Evolutionary conservation across 768 basidiomycete species (phyloP).

Genomic region (Lactarius quietus): DNA sequence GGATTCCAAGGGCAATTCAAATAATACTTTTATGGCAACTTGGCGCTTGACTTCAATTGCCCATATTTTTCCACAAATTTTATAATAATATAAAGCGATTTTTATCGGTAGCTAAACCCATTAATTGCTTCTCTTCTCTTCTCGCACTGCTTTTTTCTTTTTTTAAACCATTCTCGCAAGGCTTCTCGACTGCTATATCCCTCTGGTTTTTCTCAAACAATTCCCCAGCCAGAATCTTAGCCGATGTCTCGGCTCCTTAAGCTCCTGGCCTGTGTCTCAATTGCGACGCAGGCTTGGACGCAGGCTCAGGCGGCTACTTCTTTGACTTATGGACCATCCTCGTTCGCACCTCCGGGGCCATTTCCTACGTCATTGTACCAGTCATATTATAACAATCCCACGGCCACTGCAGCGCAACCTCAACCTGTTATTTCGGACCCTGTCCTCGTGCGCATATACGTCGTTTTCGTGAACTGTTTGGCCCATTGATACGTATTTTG

Average conservation of each 20-base stretch:
- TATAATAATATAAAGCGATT: too few relatives aligned
- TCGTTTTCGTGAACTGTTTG: not conserved
- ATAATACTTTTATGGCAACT: too few relatives aligned
- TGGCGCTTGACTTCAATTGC: too few relatives aligned
- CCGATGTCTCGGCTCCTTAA: slow-evolving; percentile 4
- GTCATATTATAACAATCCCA: slow-evolving; percentile 70
- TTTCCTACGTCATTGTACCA: slow-evolving; percentile 65
- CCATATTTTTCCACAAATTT: too few relatives aligned
- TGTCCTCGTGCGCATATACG: slow-evolving; percentile 44
- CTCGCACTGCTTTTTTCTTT: too few relatives aligned
- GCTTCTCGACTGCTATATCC: too few relatives aligned
- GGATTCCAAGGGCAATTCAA: too few relatives aligned
- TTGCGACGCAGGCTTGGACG: slow-evolving; percentile 1
- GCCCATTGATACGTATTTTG: slow-evolving; percentile 1
- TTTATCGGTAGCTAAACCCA: too few relatives aligned
- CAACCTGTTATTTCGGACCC: slow-evolving; percentile 79
- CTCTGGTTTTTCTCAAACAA: too few relatives aligned
- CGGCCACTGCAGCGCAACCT: slow-evolving; percentile 65
- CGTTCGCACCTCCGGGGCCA: slow-evolving; percentile 54
- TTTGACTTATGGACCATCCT: slow-evolving; percentile 35
- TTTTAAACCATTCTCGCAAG: too few relatives aligned
- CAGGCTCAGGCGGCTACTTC: slow-evolving; percentile 6
- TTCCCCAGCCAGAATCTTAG: too few relatives aligned
- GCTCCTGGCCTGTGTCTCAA: slow-evolving; percentile 10
- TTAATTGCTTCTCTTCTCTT: too few relatives aligned